Evolutionary conservation across 768 basidiomycete genomes (phyloP).

Genomic region (Dentipellis sp.): DNA sequence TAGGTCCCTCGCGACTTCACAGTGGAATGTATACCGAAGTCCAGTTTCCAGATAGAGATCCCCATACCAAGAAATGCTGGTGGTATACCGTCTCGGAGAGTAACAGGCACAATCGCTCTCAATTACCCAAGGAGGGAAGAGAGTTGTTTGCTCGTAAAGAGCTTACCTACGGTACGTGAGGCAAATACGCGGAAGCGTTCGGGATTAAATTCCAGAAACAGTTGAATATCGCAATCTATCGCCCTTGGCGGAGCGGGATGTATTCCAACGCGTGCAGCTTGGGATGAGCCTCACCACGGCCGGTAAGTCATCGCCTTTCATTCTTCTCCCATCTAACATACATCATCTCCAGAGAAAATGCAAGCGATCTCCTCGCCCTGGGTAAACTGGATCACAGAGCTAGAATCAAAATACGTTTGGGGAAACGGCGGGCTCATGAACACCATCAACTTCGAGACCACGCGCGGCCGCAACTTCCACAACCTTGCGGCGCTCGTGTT

Average conservation of each 20-base stretch:
- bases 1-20: conserved; percentile 23
- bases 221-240: conserved; percentile 60
- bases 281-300: conserved; percentile 67
- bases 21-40: conserved; percentile 8
- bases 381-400: conserved; percentile 52
- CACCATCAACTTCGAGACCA: conserved; percentile 52
- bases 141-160: conserved; percentile 39
- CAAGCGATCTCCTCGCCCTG: conserved; percentile 70
- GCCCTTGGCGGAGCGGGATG: conserved; percentile 58
- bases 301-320: conserved; percentile 31
- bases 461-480: conserved; percentile 68
- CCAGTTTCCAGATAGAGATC: conserved; percentile 40
- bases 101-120: conserved; percentile 31
- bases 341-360: conserved; percentile 48
- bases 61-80: conserved; percentile 46
- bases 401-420: conserved; percentile 47
- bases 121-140: conserved; percentile 46
- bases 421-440: conserved; percentile 50
- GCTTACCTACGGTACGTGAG: conserved; percentile 49
- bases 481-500: conserved; percentile 62
- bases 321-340: neutral
- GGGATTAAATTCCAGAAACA: conserved; percentile 16
- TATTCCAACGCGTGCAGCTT: conserved; percentile 76
- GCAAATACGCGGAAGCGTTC: too few relatives aligned
- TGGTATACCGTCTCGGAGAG: conserved; percentile 50